These are phyloP conservation scores for Hyaloscypha variabilis DNA, from an alignment of 495 filamentous ascomycete genomes.

Conservation along the genomic window DNA sequence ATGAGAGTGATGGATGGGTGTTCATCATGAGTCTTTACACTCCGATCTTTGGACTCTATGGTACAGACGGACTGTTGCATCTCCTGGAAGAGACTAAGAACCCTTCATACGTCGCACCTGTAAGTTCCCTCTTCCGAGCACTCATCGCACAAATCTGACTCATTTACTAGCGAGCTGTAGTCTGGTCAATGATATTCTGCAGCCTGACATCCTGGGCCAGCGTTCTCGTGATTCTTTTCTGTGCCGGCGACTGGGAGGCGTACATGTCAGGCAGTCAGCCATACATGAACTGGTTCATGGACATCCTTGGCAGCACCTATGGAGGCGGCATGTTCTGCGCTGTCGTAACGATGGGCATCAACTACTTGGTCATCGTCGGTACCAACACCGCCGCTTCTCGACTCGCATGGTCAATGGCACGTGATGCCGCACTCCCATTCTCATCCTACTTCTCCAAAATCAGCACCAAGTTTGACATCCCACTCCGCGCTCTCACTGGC, in stretches of 20 bases:
- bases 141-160: background rate
- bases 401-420: conserved; percentile 9
- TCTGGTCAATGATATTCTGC: conserved; percentile 1
- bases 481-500: conserved; percentile 3
- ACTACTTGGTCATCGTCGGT: conserved; percentile 1
- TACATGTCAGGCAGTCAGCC: no score
- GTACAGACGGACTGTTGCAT: conserved; percentile 1
- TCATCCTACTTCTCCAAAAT: conserved; percentile 6
- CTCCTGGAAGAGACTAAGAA: conserved; percentile 1
- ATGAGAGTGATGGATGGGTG: conserved; percentile 5
- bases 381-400: conserved; percentile 1
- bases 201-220: no score
- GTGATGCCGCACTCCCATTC: conserved; percentile 7
- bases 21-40: conserved; percentile 11
- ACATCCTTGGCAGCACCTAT: no score
- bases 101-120: background rate
- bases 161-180: background rate
- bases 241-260: no score
- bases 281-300: no score
- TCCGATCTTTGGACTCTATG: conserved; percentile 6
- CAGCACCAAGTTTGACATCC: background rate
- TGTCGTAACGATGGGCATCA: background rate
- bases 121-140: background rate
- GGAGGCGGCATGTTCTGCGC: background rate
- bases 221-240: no score